Percentiles rank a stretch among this genome's conserved stretches.
Conservation (phyloP, 129 eudicot species). For the Chrysanthemum seticuspe region DNA sequence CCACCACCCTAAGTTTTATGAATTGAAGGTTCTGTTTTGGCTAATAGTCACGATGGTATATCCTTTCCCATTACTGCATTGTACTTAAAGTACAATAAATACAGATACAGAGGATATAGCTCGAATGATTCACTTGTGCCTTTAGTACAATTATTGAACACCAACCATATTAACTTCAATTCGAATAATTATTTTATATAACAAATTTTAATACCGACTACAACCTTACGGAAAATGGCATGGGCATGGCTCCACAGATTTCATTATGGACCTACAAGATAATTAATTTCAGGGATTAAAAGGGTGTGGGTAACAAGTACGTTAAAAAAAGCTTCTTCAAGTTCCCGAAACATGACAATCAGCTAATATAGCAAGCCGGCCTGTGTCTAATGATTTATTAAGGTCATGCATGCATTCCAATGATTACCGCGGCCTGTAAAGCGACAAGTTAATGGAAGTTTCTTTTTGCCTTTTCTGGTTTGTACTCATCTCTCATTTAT, state of each 20-base stretch:
- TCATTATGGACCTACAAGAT: slow-evolving; percentile 27
- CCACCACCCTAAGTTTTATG: too few species aligned
- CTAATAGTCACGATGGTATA: too few species aligned
- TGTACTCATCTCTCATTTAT: too few species aligned
- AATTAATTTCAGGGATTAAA: slow-evolving; percentile 1
- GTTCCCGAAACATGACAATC: not conserved
- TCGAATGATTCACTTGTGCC: slow-evolving; percentile 14
- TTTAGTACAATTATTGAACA: slow-evolving; percentile 21
- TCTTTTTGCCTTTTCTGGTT: too few species aligned
- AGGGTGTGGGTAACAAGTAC: slow-evolving; percentile 1
- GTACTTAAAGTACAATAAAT: not conserved
- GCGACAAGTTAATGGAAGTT: too few species aligned
- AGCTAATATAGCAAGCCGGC: not conserved
- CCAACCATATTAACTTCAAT: slow-evolving; percentile 35
- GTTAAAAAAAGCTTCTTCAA: slow-evolving; percentile 12
- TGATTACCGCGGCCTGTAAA: too few species aligned
- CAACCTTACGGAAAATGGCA: slow-evolving; percentile 29
- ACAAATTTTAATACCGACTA: slow-evolving; percentile 30
- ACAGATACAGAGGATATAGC: slow-evolving; percentile 11
- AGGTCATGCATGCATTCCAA: not conserved
- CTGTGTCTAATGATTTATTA: not conserved
- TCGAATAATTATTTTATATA: slow-evolving; percentile 20
- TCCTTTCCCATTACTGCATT: not conserved
- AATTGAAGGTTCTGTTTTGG: too few species aligned
- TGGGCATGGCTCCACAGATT: slow-evolving; percentile 36